These are phyloP conservation scores for Rosa persica DNA, from an alignment of 306 rosid genomes.

Conservation along the genomic window DNA sequence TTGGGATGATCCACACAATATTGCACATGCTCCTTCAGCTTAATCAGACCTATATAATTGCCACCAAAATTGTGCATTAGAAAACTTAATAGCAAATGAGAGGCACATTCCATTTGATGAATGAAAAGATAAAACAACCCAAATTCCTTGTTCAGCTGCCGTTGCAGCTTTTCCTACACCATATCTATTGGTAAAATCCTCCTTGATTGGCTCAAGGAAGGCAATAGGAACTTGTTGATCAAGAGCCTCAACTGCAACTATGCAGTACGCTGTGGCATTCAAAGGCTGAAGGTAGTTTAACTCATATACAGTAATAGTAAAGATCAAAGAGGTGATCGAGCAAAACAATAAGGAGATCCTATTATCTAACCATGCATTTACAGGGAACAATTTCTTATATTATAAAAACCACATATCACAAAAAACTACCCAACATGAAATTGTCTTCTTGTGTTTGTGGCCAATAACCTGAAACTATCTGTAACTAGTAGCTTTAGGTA, in stretches of 20 bases:
- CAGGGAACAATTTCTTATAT: neutral
- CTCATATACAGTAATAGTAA: conserved; percentile 1
- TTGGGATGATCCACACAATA: conserved; percentile 76
- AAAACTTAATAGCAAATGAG: conserved; percentile 18
- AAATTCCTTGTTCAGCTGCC: conserved; percentile 74
- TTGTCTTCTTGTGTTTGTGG: neutral
- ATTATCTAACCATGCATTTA: neutral
- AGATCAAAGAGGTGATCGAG: neutral
- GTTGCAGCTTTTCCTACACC: conserved; percentile 84
- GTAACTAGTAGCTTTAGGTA: neutral
- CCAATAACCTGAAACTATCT: neutral
- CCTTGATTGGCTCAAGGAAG: conserved; percentile 83
- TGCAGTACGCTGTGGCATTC: conserved; percentile 69
- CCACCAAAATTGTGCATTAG: conserved; percentile 26
- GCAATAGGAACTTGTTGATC: conserved; percentile 87
- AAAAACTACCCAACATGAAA: neutral
- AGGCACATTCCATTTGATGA: neutral
- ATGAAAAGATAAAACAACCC: conserved; percentile 38
- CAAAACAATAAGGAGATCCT: neutral
- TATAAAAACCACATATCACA: neutral
- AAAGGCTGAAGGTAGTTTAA: conserved; percentile 36
- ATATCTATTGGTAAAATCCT: conserved; percentile 75
- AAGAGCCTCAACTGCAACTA: conserved; percentile 75
- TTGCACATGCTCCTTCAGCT: conserved; percentile 93
- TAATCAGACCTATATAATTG: conserved; percentile 42